Base-by-base conservation (phyloP, 1,284 basidiomycete species). In the Ceratobasidium theobromae region DNA sequence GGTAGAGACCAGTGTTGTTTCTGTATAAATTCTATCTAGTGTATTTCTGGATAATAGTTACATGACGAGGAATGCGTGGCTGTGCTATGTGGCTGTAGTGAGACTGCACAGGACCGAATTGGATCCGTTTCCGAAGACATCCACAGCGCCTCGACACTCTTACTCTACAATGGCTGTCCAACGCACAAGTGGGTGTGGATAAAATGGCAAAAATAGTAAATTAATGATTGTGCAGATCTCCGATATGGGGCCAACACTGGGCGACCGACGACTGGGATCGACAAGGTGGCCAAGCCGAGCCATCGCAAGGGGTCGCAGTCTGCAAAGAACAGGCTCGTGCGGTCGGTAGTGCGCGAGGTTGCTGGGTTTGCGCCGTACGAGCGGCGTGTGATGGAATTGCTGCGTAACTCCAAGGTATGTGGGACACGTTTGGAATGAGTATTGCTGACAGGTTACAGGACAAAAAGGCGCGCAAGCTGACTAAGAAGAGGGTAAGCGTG, bases 291-390 rank as follows among this genome's bases (percentile, higher is more conserved):
- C 62, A 89, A 89, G 77, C 95, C 95, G 67, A 91, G 89, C 74
- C 87, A 96, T 77, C 91, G 93, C 79, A 99, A 98, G 85, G 97
- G 96, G 72, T 79, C 86, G 73, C 85, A 87, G 77, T 89, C 90
- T 67, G 84, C 84, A 73, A 92, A 91, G 81, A 93, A 88, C 76
- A 88, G 88, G 75, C 95, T 98, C 75, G 93, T 97, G 76, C 89
- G 91, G 77, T 89, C 87, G 71, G 84, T 98, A 70, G 83, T 98
- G 74, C 87, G 95, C 73, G 95, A 98, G 84, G 94, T 97, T 76
- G 93, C 89, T 76, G 97, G 97, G 70, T 99, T 98, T 82, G 93
- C 95, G 52, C 92, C 97, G 52, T 99, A 99, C 79, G 97, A 99
- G 86, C 86, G 95, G 76, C 88, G 97, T 72, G 95, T 99, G 68